Evolutionary conservation across 257 asterid genomes (phyloP), one percentile per base, ranked within the genome.

Genomic region (Nicotiana attenuata): DNA sequence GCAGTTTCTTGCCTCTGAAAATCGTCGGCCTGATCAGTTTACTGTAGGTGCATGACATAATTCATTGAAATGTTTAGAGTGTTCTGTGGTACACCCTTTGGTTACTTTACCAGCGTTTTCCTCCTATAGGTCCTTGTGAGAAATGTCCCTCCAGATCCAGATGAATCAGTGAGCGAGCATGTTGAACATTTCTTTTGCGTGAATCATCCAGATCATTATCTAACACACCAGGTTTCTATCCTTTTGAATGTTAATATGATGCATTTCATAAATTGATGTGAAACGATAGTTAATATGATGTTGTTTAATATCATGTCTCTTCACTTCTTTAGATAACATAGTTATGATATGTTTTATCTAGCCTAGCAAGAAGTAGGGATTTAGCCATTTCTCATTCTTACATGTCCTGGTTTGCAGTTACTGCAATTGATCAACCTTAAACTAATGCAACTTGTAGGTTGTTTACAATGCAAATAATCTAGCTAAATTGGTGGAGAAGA

Each of bases 101-200:
- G 66, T 56, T 80, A 55, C 50, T 52, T 65, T 35, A 16, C 41
- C 60, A 26, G 5, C 28, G 19, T 5, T 66, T 85, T 68, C 22
- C 60, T 82, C 67, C 77, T 84, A 80, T 89, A 94, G 98, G 98
- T 94, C 80, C 97, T 94, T 78, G 97, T 94, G 84, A 92, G 97
- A 87, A 94, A 92, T 87, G 92, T 94, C 85, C 99, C 99, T 88
- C 95, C 96, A 14, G 98, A 96, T 82, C 91, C 91, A 31, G 98
- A 96, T 86, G 98, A 92, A 84, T 94, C 99, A 26, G 96, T 96
- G 81, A 88, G 95, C 73, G 91, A 92, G 89, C 98, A 94, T 17
- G 97, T 96, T 86, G 97, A 92, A 82, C 99, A 94, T 90, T 96
- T 96, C 94, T 96, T 96, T 84, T 91, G 95, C 56, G 98, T 96